phyloP scores from a whole-genome alignment of 2,329 filamentous ascomycete species.

The Pseudopyricularia javanii region DNA sequence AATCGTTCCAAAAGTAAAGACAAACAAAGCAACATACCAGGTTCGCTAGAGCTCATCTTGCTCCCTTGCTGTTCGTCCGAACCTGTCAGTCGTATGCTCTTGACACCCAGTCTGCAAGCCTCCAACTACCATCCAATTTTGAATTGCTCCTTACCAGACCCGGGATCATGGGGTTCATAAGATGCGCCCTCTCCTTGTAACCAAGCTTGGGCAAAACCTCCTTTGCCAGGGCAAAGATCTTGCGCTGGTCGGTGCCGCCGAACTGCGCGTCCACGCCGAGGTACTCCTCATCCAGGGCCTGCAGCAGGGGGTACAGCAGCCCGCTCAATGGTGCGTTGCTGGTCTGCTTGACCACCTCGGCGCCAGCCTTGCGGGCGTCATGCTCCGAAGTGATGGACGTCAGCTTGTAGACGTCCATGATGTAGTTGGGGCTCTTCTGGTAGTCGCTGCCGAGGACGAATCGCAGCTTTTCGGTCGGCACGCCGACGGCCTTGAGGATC shows the following conservation, averaged over 20 bases:
- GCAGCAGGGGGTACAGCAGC: conserved; percentile 75
- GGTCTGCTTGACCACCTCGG: conserved; percentile 89
- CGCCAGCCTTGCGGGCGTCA: conserved; percentile 79
- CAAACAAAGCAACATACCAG: conserved; percentile 28
- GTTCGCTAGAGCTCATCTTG: conserved; percentile 75
- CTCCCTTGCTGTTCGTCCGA: conserved; percentile 38
- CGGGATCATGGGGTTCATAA: conserved; percentile 63
- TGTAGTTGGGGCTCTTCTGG: conserved; percentile 62
- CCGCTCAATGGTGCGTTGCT: conserved; percentile 63
- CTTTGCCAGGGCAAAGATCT: conserved; percentile 76
- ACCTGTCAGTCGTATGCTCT: neutral
- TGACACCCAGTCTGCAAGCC: too few relatives aligned
- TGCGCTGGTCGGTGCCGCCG: conserved; percentile 76
- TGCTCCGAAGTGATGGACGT: conserved; percentile 59
- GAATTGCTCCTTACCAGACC: conserved; percentile 38
- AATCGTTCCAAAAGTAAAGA: neutral
- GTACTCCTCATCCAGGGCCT: conserved; percentile 84
- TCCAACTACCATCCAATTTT: neutral
- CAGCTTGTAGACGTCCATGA: conserved; percentile 80
- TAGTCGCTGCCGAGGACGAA: conserved; percentile 81
- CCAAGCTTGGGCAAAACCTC: conserved; percentile 78
- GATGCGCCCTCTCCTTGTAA: conserved; percentile 57
- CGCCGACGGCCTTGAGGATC: conserved; percentile 64
- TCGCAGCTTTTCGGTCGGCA: conserved; percentile 64
- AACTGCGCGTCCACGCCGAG: conserved; percentile 82